Evolutionary conservation across 2,329 filamentous ascomycete species (phyloP), one percentile per base, ranked within the genome.

Genomic region (Grosmannia clavigera): DNA sequence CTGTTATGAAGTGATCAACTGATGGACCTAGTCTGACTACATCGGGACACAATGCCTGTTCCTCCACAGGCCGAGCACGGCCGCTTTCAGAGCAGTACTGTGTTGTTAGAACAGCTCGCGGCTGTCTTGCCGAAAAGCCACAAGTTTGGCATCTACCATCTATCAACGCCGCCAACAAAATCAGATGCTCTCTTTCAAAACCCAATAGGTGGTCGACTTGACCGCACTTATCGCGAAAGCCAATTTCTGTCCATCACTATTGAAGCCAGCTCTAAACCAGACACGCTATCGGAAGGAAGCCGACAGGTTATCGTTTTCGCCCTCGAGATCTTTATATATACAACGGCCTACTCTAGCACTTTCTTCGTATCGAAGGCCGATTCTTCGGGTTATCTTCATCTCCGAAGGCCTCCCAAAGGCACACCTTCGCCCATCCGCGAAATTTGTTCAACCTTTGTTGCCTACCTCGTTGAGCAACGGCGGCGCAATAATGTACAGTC

Each of bases 341-440:
- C 85, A 0, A 96, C 92, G 0, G 81, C 82, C 54, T 81, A 82
- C 66, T 81, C 90, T 29, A 95, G 88, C 1, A 96, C 89, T 4
- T 81, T 97, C 59, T 99, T 99, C 70, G 87, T 99, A 29, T 92
- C 92, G 64, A 99, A 99, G 73, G 94, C 94, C 56, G 94, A 99
- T 74, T 96, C 94, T 11, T 96, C 92, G 0, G 94, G 95, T 29
- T 95, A 90, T 69, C 75, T 96, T 11, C 78, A 85, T 65, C 77
- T 87, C 2, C 75, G 92, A 43, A 75, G 81, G 22, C 75, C 88
- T 0, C 81, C 85, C 19, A 81, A 76, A 65, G 78, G 81, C n/a
- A 76, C 79, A 0, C 77, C 82, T 0, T 94, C 89, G 3, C 90
- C 90, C 0, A 80, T 96, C 57, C 84, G 88, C 63, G 78, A 84